A percentile compares a stretch with the other conserved stretches of the same genome.
These are phyloP conservation scores for Suhomyces coccinellae DNA, from an alignment of 1,139 yeast species.

Conservation along the genomic window DNA sequence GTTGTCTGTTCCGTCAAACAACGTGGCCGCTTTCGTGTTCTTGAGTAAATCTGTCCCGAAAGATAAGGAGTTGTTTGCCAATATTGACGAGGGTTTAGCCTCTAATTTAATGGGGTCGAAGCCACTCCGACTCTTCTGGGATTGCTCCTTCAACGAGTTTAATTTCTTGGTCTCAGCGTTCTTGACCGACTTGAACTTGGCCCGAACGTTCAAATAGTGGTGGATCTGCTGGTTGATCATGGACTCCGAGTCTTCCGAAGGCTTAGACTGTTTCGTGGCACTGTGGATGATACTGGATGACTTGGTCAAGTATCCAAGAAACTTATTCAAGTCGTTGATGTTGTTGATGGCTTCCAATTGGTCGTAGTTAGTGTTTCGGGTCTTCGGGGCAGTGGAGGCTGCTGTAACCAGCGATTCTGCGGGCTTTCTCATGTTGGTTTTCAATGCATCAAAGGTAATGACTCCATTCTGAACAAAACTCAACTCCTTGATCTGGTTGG, in stretches of 20 bases:
- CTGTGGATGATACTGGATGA: conserved; percentile 43
- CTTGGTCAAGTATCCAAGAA: conserved; percentile 41
- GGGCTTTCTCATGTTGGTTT: conserved; percentile 11
- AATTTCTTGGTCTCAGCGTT: conserved; percentile 18
- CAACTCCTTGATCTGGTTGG: conserved; percentile 48
- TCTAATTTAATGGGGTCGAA: conserved; percentile 1
- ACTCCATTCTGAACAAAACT: conserved; percentile 50
- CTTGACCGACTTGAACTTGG: conserved; percentile 25
- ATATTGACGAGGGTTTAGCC: conserved; percentile 12
- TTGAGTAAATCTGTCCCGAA: conserved; percentile 25
- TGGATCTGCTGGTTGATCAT: conserved; percentile 37
- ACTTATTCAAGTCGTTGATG: conserved; percentile 44
- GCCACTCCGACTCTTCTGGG: conserved; percentile 1
- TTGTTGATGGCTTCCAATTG: conserved; percentile 45
- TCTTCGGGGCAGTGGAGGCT: conserved; percentile 9
- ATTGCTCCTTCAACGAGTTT: conserved; percentile 14
- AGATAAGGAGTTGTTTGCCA: conserved; percentile 5
- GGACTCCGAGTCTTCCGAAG: conserved; percentile 16
- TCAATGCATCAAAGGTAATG: conserved; percentile 46
- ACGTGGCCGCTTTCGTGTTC: conserved; percentile 19
- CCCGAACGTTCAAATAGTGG: conserved; percentile 33
- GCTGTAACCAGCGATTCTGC: conserved; percentile 2
- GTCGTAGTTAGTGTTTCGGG: conserved; percentile 23
- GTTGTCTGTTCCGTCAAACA: conserved; percentile 18
- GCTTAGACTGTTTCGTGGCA: conserved; percentile 34